Evolutionary conservation across 352 stramenopile genomes (phyloP).

Genomic region (Pythium angustatum): DNA sequence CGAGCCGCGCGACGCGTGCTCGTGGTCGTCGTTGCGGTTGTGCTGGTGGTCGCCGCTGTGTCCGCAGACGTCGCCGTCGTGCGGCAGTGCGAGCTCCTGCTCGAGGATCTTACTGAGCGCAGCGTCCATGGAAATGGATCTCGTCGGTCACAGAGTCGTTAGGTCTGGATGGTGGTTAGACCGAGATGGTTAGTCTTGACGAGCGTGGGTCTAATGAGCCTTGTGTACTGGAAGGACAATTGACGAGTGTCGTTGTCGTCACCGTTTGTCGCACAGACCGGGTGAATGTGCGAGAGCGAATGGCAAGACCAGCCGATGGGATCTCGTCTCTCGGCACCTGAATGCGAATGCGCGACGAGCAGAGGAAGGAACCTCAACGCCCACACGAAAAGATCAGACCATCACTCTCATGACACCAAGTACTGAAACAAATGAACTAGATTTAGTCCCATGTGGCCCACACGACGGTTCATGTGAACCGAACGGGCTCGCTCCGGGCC

Average conservation of each 20-base stretch:
- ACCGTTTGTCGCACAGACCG: background rate
- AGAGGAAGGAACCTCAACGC: slow-evolving; percentile 2
- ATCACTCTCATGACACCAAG: slow-evolving; percentile 9
- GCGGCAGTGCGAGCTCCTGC: slow-evolving; percentile 25
- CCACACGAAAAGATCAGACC: slow-evolving; percentile 21
- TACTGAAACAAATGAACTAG: background rate
- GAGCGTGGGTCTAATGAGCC: slow-evolving; percentile 1
- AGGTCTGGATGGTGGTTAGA: background rate
- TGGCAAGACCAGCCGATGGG: background rate
- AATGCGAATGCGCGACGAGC: slow-evolving; percentile 16
- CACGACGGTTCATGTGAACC: slow-evolving; percentile 1
- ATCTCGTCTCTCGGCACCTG: slow-evolving; percentile 2
- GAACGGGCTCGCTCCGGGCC: background rate
- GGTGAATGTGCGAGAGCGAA: background rate
- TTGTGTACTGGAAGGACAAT: slow-evolving; percentile 1
- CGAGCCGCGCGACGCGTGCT: background rate
- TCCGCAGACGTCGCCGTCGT: slow-evolving; percentile 29
- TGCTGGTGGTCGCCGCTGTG: slow-evolving; percentile 15
- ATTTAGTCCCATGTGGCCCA: slow-evolving; percentile 7
- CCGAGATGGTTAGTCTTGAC: background rate
- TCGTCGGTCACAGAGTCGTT: background rate
- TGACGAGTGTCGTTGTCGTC: slow-evolving; percentile 7
- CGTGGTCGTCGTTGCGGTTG: slow-evolving; percentile 9
- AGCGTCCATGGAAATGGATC: slow-evolving; percentile 20
- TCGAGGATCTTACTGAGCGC: slow-evolving; percentile 28